Conservation (phyloP, 2,329 filamentous ascomycete genomes). For the Botrytis fabae region DNA sequence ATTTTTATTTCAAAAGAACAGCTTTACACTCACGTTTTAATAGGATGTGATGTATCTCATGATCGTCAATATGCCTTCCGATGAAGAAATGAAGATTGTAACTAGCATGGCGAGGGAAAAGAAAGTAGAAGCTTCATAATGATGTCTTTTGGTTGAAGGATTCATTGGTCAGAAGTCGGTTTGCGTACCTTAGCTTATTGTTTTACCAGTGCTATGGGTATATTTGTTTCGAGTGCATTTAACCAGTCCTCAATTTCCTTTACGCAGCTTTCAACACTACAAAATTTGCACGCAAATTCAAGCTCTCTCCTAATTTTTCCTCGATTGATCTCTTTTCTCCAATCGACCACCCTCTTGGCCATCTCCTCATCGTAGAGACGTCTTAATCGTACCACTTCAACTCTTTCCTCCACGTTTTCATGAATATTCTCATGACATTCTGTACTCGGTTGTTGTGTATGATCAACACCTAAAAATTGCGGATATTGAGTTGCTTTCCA, state of each 20-base stretch:
- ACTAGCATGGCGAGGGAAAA: constrained; percentile 10
- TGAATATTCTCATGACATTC: background rate
- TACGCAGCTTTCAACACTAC: background rate
- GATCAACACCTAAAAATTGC: background rate
- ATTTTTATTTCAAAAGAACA: no score
- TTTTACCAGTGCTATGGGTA: constrained; percentile 3
- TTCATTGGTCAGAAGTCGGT: background rate
- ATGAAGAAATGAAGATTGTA: constrained; percentile 13
- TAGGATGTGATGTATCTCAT: constrained; percentile 54
- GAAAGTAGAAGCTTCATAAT: background rate
- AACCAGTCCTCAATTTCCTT: background rate
- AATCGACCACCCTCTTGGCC: background rate
- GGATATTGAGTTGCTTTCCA: background rate
- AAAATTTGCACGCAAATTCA: constrained; percentile 14
- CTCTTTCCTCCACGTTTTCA: background rate
- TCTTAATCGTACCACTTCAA: background rate
- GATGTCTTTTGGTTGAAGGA: background rate
- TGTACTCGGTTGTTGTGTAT: background rate
- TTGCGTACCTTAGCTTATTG: background rate
- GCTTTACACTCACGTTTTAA: constrained; percentile 11
- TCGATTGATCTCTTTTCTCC: background rate
- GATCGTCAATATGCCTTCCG: constrained; percentile 44
- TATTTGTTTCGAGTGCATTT: background rate
- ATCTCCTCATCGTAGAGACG: background rate
- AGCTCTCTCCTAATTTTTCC: constrained; percentile 1